These are phyloP conservation scores for Metarhizium brunneum DNA, from an alignment of 2,329 filamentous ascomycete genomes.

Conservation along the genomic window DNA sequence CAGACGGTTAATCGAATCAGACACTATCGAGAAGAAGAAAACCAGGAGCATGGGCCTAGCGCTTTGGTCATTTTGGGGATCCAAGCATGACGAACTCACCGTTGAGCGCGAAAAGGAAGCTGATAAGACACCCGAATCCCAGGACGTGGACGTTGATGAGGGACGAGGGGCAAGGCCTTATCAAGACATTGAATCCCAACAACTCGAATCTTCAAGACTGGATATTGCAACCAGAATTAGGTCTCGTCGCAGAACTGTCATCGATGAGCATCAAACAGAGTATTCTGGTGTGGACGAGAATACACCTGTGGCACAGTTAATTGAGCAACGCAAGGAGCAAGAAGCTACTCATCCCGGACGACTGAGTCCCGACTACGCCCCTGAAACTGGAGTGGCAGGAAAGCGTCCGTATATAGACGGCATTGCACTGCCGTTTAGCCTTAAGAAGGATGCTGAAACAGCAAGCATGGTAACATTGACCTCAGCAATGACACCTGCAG, in stretches of 20 bases:
- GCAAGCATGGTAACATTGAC: slow-evolving; percentile 63
- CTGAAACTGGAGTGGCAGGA: slow-evolving; percentile 42
- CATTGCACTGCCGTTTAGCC: slow-evolving; percentile 63
- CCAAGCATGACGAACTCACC: slow-evolving; percentile 74
- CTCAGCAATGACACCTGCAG: slow-evolving; percentile 24
- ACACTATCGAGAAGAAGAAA: slow-evolving; percentile 38
- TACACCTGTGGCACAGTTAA: slow-evolving; percentile 33
- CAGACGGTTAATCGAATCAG: slow-evolving; percentile 42
- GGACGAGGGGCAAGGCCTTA: slow-evolving; percentile 33
- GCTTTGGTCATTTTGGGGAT: slow-evolving; percentile 82
- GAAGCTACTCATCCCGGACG: slow-evolving; percentile 31
- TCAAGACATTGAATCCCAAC: slow-evolving; percentile 30
- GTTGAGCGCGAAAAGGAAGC: slow-evolving; percentile 50
- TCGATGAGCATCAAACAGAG: slow-evolving; percentile 41
- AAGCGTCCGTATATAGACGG: slow-evolving; percentile 60
- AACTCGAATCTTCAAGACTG: slow-evolving; percentile 15
- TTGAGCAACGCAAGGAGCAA: slow-evolving; percentile 30
- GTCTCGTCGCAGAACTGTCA: slow-evolving; percentile 37
- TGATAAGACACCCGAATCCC: slow-evolving; percentile 24
- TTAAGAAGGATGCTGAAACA: slow-evolving; percentile 53
- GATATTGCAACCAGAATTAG: slow-evolving; percentile 23
- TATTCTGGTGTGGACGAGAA: slow-evolving; percentile 23
- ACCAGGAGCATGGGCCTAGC: slow-evolving; percentile 66
- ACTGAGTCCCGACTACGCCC: slow-evolving; percentile 31
- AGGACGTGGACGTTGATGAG: slow-evolving; percentile 27